Evolutionary conservation across 495 filamentous ascomycete genomes (phyloP).

Genomic region (Penicillium dipodomyicola): DNA sequence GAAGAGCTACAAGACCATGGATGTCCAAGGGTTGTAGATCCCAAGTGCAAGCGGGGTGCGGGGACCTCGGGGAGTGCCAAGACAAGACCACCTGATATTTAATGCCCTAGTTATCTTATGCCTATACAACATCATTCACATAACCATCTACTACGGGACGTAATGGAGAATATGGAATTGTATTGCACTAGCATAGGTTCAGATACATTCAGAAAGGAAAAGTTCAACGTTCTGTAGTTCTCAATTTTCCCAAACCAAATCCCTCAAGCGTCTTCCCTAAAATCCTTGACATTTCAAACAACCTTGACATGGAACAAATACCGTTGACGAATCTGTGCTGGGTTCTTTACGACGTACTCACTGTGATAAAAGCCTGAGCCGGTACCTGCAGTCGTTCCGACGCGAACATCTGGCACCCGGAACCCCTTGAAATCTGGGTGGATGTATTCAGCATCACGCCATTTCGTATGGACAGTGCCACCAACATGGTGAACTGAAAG

Average conservation of each 20-base stretch:
- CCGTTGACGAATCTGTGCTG: conserved; percentile 65
- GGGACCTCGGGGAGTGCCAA: not conserved
- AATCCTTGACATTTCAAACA: not conserved
- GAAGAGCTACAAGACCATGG: not conserved
- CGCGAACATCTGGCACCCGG: conserved; percentile 11
- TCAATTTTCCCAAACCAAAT: not conserved
- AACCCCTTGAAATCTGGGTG: conserved; percentile 15
- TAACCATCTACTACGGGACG: not conserved
- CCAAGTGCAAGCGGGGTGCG: not conserved
- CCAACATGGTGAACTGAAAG: not conserved
- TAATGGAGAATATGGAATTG: not conserved
- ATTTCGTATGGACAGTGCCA: not conserved
- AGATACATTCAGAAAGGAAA: not conserved
- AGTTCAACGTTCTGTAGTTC: not conserved
- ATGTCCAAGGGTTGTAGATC: not conserved
- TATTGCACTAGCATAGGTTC: not conserved
- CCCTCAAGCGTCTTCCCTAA: not conserved
- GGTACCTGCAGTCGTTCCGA: not conserved
- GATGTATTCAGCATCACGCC: conserved; percentile 13
- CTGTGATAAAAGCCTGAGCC: conserved; percentile 8
- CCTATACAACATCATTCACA: not conserved
- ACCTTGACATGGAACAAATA: conserved; percentile 64
- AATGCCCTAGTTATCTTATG: not conserved
- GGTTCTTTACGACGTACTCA: conserved; percentile 67
- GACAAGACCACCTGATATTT: not conserved